A percentile compares a stretch with the other conserved stretches of the same genome.
These are phyloP conservation scores for Sordariomycetes sp. DNA, from an alignment of 2,329 filamentous ascomycete genomes.

Conservation along the genomic window DNA sequence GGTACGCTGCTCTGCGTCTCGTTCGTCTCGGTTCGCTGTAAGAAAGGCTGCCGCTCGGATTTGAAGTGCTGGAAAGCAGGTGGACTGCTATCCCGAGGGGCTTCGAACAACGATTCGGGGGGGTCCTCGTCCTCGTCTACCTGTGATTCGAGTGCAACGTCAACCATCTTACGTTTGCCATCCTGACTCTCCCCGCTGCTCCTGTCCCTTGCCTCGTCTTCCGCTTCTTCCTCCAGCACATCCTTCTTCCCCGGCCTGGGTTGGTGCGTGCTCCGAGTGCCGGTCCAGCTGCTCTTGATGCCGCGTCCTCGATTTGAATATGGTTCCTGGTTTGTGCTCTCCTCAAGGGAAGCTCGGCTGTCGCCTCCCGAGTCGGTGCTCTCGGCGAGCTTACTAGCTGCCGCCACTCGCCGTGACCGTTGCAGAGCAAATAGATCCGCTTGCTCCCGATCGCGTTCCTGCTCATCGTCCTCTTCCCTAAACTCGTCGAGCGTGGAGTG, in stretches of 20 bases:
- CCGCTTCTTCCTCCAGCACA: conserved; percentile 29
- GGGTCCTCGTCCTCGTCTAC: conserved; percentile 48
- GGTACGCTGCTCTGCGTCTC: conserved; percentile 30
- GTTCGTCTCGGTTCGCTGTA: conserved; percentile 29
- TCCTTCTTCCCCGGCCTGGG: conserved; percentile 14
- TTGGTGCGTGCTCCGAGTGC: conserved; percentile 32
- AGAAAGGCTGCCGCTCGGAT: conserved; percentile 26
- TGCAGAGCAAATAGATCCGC: conserved; percentile 93
- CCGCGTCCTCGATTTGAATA: conserved; percentile 41
- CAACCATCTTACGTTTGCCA: conserved; percentile 62
- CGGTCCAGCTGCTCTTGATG: conserved; percentile 58
- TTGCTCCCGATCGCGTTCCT: conserved; percentile 80
- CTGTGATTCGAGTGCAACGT: conserved; percentile 71
- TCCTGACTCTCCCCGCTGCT: conserved; percentile 16
- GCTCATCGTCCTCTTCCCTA: conserved; percentile 85
- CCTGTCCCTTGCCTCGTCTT: conserved; percentile 22
- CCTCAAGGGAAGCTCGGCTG: conserved; percentile 25
- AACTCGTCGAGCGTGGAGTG: conserved; percentile 87
- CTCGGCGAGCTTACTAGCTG: conserved; percentile 72
- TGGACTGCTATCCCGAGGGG: conserved; percentile 40
- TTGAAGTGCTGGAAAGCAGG: conserved; percentile 56
- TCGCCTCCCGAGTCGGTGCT: conserved; percentile 67
- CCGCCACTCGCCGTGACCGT: conserved; percentile 79
- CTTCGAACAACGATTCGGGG: conserved; percentile 48
- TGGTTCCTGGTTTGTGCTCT: conserved; percentile 18